Evolutionary conservation across 495 filamentous ascomycete species (phyloP), one percentile per base, ranked within the genome.

Genomic region (Trichoderma virens): DNA sequence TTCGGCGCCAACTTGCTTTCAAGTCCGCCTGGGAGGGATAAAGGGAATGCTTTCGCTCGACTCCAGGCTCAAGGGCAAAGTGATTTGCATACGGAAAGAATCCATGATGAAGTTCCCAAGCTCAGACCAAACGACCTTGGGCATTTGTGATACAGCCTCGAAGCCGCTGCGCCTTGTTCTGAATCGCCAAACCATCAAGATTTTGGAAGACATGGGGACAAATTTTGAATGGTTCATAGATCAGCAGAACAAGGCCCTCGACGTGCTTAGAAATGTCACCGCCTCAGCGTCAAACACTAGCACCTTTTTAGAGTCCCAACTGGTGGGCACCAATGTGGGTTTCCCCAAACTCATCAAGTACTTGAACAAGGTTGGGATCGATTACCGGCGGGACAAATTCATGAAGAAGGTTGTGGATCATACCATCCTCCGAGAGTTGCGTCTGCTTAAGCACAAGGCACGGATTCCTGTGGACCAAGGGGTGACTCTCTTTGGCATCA

Each of bases 61-160:
- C 66, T 70, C 74, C 38, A 71, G 74, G 8, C 78, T 92, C 0
- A 2, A 67, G 9, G 86, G 86, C 1, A 73, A 78, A 30, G 62
- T 74, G 28, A 75, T 94, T 43, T 72, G 75, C 43, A 73, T 93
- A 14, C 82, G 91, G 1, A 62, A 65, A 30, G 73, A 76, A 0
- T 90, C 86, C n/a, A 96, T 94, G 91, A 75, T 82, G 60, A 96
- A 96, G 67, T 94, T 93, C 68, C 66, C 76, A n/a, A 84, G 82
- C 28, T 67, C 72, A 0, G 78, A 84, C 25, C 74, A 69, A 41
- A 66, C 67, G 5, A 75, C 85, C 43, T 78, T 95, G 4, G 91
- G 93, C 65, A 90, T 96, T 63, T 94, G 91, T 68, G 88, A 86
- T 47, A 76, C 83, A 43, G 83, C 82, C 2, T 83, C 80, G 27